These are phyloP conservation scores for Kodamaea fungicola DNA, from an alignment of 1,139 yeast species.

Conservation along the genomic window DNA sequence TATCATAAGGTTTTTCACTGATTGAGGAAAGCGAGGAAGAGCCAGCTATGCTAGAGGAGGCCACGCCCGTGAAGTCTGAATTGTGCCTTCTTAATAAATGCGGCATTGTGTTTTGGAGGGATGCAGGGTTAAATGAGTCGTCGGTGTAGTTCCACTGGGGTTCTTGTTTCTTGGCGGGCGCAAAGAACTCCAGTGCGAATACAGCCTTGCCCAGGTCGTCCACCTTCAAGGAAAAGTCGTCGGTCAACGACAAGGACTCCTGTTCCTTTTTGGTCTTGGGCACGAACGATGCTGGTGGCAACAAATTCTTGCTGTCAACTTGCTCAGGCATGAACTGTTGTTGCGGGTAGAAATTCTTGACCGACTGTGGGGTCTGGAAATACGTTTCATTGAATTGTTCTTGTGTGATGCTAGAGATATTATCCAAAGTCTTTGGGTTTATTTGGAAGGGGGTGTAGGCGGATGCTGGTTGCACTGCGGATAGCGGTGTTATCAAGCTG, in stretches of 20 bases:
- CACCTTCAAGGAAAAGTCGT: conserved; percentile 33
- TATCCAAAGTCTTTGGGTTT: conserved; percentile 36
- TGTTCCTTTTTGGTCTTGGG: conserved; percentile 3
- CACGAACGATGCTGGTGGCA: conserved; percentile 30
- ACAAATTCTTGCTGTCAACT: conserved; percentile 21
- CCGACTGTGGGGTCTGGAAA: conserved; percentile 3
- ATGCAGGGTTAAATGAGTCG: background rate
- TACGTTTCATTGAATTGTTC: conserved; percentile 3
- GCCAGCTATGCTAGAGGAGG: conserved; percentile 11
- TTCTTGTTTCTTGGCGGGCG: background rate
- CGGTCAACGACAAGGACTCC: background rate
- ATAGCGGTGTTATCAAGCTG: conserved; percentile 14
- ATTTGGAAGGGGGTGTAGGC: conserved; percentile 16
- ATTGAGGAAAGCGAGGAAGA: conserved; percentile 12
- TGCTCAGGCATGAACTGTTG: conserved; percentile 18
- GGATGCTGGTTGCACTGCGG: background rate
- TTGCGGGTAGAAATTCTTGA: conserved; percentile 6
- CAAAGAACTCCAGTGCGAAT: conserved; percentile 26
- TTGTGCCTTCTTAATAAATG: conserved; percentile 26
- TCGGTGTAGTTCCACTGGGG: background rate
- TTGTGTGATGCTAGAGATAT: conserved; percentile 28
- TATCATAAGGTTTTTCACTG: conserved; percentile 13
- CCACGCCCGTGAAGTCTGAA: conserved; percentile 26
- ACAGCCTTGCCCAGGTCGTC: conserved; percentile 49
- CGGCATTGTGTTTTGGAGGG: conserved; percentile 5